A percentile compares a stretch with the other conserved stretches of the same genome.
phyloP scores from a whole-genome alignment of 441 rosid species.

The Hura crepitans region DNA sequence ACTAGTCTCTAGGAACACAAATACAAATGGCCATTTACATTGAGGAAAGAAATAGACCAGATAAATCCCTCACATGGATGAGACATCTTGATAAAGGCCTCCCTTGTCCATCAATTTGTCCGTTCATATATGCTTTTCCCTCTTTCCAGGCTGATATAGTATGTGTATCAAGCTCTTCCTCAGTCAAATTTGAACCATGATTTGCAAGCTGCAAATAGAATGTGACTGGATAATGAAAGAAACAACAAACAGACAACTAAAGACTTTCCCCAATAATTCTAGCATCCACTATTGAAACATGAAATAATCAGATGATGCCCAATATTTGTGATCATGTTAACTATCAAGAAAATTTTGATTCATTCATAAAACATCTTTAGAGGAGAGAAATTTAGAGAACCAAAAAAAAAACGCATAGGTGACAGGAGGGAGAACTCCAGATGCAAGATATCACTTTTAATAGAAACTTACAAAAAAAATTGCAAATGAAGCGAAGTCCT shows the following conservation, averaged over 20 bases:
- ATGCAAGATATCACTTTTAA: neutral
- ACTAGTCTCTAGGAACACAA: neutral
- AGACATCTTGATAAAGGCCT: slow-evolving; percentile 44
- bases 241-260: neutral
- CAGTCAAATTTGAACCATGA: slow-evolving; percentile 61
- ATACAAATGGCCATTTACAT: neutral
- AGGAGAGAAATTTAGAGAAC: neutral
- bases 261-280: neutral
- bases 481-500: neutral
- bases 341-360: neutral
- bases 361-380: neutral
- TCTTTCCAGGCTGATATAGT: slow-evolving; percentile 72
- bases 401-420: neutral
- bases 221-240: neutral
- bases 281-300: neutral
- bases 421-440: neutral
- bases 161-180: slow-evolving; percentile 70
- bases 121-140: slow-evolving; percentile 48
- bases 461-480: neutral
- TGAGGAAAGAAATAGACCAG: slow-evolving; percentile 6
- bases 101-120: slow-evolving; percentile 48
- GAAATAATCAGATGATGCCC: neutral
- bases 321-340: neutral
- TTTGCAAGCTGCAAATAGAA: slow-evolving; percentile 51
- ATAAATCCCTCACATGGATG: slow-evolving; percentile 45